phyloP scores from a whole-genome alignment of 1,284 basidiomycete genomes.

The Limonomyces culmigenus region DNA sequence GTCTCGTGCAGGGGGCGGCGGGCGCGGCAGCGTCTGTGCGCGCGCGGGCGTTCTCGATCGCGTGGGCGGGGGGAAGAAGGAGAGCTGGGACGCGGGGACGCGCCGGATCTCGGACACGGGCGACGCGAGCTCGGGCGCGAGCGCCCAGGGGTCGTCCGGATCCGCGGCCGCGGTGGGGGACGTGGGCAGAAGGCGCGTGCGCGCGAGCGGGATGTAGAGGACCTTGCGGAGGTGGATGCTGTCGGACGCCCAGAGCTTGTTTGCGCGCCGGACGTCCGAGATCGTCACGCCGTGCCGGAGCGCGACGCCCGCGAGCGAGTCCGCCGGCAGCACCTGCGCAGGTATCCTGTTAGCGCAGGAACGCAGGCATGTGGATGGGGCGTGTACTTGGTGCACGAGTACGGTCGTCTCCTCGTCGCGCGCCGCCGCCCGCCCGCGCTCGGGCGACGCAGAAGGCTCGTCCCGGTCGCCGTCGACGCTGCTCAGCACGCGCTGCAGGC shows the following conservation, averaged over 20 bases:
- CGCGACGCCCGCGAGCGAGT: conserved; percentile 74
- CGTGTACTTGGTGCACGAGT: conserved; percentile 33
- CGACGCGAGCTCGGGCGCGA: not conserved
- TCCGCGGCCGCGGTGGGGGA: not conserved
- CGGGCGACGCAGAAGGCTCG: too few species aligned
- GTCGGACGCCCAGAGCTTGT: conserved; percentile 85
- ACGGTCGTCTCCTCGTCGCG: conserved; percentile 24
- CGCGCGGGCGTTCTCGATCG: too few species aligned
- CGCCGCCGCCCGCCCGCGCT: too few species aligned
- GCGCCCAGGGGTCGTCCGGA: not conserved
- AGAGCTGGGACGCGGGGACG: conserved; percentile 33
- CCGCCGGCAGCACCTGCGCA: conserved; percentile 44
- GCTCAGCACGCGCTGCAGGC: not conserved
- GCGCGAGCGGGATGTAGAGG: conserved; percentile 57
- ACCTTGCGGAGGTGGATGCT: conserved; percentile 72
- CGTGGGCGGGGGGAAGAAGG: conserved; percentile 36
- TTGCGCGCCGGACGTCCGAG: conserved; percentile 67
- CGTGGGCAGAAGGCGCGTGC: conserved; percentile 2
- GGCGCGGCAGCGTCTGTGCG: too few species aligned
- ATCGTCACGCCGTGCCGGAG: conserved; percentile 76
- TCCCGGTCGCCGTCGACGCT: not conserved
- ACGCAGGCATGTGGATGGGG: not conserved
- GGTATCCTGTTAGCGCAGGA: not conserved
- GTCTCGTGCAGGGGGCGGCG: too few species aligned
- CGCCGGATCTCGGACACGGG: conserved; percentile 20